Percentiles rank a stretch among this genome's conserved stretches.
These are phyloP conservation scores for Aspergillus nomiae DNA, from an alignment of 2,329 filamentous ascomycete species.

Conservation along the genomic window DNA sequence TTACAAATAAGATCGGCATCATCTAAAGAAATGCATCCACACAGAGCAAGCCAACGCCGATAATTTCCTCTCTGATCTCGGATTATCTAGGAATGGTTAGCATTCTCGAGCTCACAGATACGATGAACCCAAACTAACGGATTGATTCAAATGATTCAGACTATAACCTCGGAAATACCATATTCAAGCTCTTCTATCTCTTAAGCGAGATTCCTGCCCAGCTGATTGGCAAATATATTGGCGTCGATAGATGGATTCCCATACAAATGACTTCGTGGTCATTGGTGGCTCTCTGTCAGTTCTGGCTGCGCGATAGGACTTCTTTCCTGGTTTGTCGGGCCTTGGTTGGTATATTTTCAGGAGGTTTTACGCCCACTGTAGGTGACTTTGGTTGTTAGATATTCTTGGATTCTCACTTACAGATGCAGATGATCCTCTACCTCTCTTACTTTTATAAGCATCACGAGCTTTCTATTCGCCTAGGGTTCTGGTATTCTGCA, in stretches of 20 bases:
- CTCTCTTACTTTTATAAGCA: conserved; percentile 73
- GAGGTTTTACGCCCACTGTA: conserved; percentile 48
- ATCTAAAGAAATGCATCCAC: conserved; percentile 12
- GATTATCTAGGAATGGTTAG: conserved; percentile 27
- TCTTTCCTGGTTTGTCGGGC: conserved; percentile 43
- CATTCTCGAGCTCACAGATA: background rate
- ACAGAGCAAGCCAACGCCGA: conserved; percentile 56
- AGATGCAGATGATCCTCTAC: conserved; percentile 46
- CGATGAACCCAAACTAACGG: background rate
- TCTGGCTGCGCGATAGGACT: conserved; percentile 46
- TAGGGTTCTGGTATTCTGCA: conserved; percentile 29
- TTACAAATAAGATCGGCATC: conserved; percentile 45
- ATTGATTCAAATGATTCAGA: conserved; percentile 7
- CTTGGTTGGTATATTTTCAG: conserved; percentile 49
- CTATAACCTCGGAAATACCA: conserved; percentile 52
- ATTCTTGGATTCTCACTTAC: background rate
- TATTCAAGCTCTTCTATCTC: conserved; percentile 57
- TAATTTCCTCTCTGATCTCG: conserved; percentile 52
- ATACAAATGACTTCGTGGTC: conserved; percentile 51
- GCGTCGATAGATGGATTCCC: conserved; percentile 58
- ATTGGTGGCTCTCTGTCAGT: conserved; percentile 43
- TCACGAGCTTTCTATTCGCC: conserved; percentile 60
- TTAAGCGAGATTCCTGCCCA: conserved; percentile 59
- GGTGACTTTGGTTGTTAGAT: conserved; percentile 4
- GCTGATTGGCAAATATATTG: conserved; percentile 57